Evolutionary conservation across 2,329 filamentous ascomycete species (phyloP).

Genomic region (Cercospora sesami): DNA sequence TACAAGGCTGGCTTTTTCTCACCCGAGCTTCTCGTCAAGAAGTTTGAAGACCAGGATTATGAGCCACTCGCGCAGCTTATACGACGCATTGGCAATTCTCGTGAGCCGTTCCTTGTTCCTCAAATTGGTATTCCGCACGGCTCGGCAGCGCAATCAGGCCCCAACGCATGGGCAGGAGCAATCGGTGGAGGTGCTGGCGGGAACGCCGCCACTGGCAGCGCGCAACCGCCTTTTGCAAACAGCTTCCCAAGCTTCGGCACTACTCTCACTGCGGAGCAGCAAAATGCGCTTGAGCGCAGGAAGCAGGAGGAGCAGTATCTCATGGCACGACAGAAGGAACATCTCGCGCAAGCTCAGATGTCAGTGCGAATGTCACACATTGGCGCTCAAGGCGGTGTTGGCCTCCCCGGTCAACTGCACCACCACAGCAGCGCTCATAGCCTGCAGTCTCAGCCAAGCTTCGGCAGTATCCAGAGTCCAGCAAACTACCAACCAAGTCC

Average conservation of each 20-base stretch:
- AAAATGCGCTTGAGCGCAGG: slow-evolving; percentile 91
- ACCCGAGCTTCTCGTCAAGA: slow-evolving; percentile 89
- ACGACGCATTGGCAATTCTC: slow-evolving; percentile 90
- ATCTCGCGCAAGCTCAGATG: slow-evolving; percentile 82
- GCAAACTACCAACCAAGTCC: slow-evolving; percentile 60
- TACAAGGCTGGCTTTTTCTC: slow-evolving; percentile 99
- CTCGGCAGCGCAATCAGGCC: slow-evolving; percentile 53
- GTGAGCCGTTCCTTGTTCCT: slow-evolving; percentile 94
- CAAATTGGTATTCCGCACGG: slow-evolving; percentile 95
- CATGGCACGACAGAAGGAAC: slow-evolving; percentile 94
- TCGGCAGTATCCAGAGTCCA: slow-evolving; percentile 90
- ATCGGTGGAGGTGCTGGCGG: slow-evolving; percentile 14
- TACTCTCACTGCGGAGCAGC: slow-evolving; percentile 93
- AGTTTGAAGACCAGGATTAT: slow-evolving; percentile 88
- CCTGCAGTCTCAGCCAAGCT: slow-evolving; percentile 94
- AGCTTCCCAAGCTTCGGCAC: slow-evolving; percentile 96
- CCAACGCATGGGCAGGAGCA: slow-evolving; percentile 46
- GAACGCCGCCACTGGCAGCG: slow-evolving; percentile 27
- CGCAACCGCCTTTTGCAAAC: slow-evolving; percentile 80
- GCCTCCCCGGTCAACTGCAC: slow-evolving; percentile 62
- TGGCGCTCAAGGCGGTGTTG: slow-evolving; percentile 47
- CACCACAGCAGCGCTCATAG: slow-evolving; percentile 95
- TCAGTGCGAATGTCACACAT: slow-evolving; percentile 67
- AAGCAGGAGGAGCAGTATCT: slow-evolving; percentile 98
- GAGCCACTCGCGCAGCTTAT: slow-evolving; percentile 95